A percentile compares a stretch with the other conserved stretches of the same genome.
Conservation (phyloP, 1,139 yeast species). For the Pichia cactophila region DNA sequence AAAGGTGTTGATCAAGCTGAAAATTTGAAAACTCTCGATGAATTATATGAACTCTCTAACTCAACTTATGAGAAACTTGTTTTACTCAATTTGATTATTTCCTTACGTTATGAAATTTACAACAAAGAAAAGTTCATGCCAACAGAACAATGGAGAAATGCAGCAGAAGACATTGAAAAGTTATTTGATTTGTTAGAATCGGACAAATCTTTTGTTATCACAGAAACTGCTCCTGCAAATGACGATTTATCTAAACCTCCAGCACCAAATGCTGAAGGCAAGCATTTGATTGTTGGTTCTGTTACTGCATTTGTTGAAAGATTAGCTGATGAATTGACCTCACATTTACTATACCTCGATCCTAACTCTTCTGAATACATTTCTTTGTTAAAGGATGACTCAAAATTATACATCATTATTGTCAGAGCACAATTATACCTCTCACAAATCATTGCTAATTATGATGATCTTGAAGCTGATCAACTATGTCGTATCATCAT, state of each 20-base stretch:
- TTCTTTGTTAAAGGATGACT: constrained; percentile 85
- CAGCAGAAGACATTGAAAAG: constrained; percentile 53
- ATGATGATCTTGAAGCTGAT: constrained; percentile 39
- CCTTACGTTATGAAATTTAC: constrained; percentile 79
- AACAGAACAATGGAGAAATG: constrained; percentile 69
- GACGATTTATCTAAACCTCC: constrained; percentile 83
- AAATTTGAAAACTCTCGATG: constrained; percentile 68
- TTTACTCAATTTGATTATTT: constrained; percentile 73
- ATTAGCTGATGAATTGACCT: constrained; percentile 88
- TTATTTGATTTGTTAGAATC: constrained; percentile 65
- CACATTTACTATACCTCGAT: constrained; percentile 80
- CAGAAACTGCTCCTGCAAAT: constrained; percentile 68
- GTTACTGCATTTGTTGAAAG: constrained; percentile 83
- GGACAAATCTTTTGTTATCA: constrained; percentile 57
- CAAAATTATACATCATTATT: constrained; percentile 63
- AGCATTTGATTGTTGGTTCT: constrained; percentile 74
- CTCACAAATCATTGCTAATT: constrained; percentile 53
- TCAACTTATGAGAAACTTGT: constrained; percentile 72
- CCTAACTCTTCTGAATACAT: constrained; percentile 95
- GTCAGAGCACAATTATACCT: constrained; percentile 81
- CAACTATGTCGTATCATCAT: constrained; percentile 70
- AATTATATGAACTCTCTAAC: constrained; percentile 43
- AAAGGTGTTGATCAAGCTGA: constrained; percentile 82
- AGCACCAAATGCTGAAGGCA: constrained; percentile 54
- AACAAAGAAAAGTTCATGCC: constrained; percentile 70